Conservation (phyloP, 768 basidiomycete species). For the Trametes villosa region DNA sequence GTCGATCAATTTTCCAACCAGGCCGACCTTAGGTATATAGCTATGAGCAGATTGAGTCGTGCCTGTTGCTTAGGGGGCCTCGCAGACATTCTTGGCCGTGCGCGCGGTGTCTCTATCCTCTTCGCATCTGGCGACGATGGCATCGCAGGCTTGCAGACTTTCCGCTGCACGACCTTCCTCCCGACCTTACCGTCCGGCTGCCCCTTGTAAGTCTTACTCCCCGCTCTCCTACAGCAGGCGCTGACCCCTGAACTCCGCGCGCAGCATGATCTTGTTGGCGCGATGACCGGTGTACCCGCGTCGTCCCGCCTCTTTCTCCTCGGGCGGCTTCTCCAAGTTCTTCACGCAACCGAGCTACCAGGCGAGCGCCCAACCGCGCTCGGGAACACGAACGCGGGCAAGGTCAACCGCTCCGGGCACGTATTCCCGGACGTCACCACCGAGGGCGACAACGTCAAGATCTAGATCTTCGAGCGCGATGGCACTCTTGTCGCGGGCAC, state of each 20-base stretch:
- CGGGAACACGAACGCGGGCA: slow-evolving; percentile 33
- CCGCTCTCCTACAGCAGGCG: background rate
- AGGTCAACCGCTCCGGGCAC: slow-evolving; percentile 41
- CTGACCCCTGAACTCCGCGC: background rate
- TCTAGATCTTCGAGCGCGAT: slow-evolving; percentile 25
- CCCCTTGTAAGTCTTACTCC: slow-evolving; percentile 34
- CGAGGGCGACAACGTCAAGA: slow-evolving; percentile 36
- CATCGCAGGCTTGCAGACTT: slow-evolving; percentile 37
- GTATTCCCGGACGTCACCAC: slow-evolving; percentile 53
- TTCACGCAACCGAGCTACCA: slow-evolving; percentile 42
- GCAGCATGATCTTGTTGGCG: slow-evolving; percentile 40
- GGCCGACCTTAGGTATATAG: slow-evolving; percentile 36
- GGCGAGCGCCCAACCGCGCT: slow-evolving; percentile 37
- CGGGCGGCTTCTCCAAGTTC: slow-evolving; percentile 41
- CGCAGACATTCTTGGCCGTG: slow-evolving; percentile 35
- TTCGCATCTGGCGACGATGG: slow-evolving; percentile 46
- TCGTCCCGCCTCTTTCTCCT: slow-evolving; percentile 35
- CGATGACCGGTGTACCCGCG: slow-evolving; percentile 36
- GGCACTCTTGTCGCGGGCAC: slow-evolving; percentile 34
- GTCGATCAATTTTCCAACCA: slow-evolving; percentile 38
- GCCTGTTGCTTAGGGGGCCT: slow-evolving; percentile 24
- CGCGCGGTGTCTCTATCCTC: slow-evolving; percentile 42
- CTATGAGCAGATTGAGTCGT: too few species aligned
- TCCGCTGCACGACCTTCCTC: slow-evolving; percentile 38
- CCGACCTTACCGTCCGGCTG: slow-evolving; percentile 43